Conservation (phyloP, 148 eudicot species). For the Diospyros lotus region DNA sequence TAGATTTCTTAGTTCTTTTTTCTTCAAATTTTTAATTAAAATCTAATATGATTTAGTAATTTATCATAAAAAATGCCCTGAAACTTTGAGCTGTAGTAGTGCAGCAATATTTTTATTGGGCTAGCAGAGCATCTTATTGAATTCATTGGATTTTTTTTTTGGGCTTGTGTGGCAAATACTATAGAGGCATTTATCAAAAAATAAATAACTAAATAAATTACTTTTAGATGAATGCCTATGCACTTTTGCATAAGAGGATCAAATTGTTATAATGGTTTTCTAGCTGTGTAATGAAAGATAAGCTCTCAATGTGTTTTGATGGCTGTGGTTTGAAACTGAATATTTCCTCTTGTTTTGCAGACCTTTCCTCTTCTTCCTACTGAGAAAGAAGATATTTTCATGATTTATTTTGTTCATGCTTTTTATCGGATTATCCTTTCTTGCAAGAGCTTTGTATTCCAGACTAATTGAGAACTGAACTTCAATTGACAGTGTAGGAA, state of each 20-base stretch:
- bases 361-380: too few species aligned
- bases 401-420: background rate
- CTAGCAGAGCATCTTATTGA: too few species aligned
- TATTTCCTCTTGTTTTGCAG: background rate
- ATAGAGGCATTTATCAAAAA: too few species aligned
- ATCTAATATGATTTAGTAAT: background rate
- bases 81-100: too few species aligned
- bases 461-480: background rate
- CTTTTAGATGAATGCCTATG: too few species aligned
- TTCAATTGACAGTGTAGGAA: background rate
- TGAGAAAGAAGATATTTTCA: background rate
- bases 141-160: too few species aligned
- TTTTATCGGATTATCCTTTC: background rate
- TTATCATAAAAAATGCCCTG: too few species aligned
- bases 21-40: background rate
- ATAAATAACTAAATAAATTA: too few species aligned
- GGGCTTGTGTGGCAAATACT: too few species aligned
- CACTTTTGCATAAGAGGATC: background rate
- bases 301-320: background rate
- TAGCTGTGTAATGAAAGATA: background rate
- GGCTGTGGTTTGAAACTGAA: background rate
- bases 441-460: background rate
- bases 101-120: too few species aligned
- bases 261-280: background rate
- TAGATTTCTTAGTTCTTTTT: background rate